Evolutionary conservation across 805 yeast species (phyloP), one percentile per base, ranked within the genome.

Genomic region (Sugiyamaella chiloensis): DNA sequence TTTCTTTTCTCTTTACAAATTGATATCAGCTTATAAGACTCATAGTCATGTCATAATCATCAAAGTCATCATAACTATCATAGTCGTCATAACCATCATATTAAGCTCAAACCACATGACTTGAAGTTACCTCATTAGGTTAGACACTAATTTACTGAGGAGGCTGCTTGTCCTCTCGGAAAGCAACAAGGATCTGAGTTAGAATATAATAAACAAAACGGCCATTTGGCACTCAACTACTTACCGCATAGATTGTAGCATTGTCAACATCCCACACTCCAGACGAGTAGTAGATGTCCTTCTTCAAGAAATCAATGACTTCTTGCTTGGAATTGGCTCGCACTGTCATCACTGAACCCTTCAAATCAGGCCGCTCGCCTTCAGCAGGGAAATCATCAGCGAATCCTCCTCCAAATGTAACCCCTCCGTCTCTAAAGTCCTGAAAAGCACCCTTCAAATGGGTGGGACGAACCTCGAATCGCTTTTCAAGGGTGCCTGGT

Each of bases 181-280:
- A 34, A 14, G 37, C 37, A 4, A 34, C 37, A 14, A 34, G 20
- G 19, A 34, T 34, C 37, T 34, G 37, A 12, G 21, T 34, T 34
- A 34, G 37, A n/a, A 12, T 9, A 4, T 16, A 12, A n/a, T 19
- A 4, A 5, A 12, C 20, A n/a, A 14, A n/a, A n/a, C n/a, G n/a
- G n/a, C n/a, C n/a, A n/a, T n/a, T n/a, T n/a, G n/a, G n/a, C n/a
- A n/a, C n/a, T n/a, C 20, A 34, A 39, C 6, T 4, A 44, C 47
- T 23, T 44, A 62, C 67, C 37, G 88, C 88, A 59, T 77, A 74
- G 32, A 83, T 76, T 53, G 81, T 59, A 16, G 76, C 82, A 46
- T 72, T 74, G 31, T 78, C 78, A 51, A 85, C 61, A 62, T 87
- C 95, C 95, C 95, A 87, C 51, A 87, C 75, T 1, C 88, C 90